These are phyloP conservation scores for Ceratobasidium sp. DNA, from an alignment of 1,284 basidiomycete genomes.

Conservation along the genomic window DNA sequence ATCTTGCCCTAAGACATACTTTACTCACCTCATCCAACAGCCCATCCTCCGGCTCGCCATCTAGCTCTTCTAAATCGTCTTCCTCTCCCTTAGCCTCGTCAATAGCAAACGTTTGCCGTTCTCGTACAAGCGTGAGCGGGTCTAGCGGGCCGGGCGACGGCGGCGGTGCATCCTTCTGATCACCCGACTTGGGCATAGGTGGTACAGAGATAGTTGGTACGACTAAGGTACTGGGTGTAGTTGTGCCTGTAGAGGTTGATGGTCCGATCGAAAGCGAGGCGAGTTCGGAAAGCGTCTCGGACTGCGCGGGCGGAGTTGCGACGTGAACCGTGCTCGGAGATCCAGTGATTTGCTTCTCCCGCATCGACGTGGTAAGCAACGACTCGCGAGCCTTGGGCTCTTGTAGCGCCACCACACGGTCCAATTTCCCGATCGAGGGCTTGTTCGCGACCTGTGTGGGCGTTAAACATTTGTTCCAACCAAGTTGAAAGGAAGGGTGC, in stretches of 20 bases:
- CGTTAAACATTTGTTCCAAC: conserved; percentile 7
- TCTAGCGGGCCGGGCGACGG: conserved; percentile 76
- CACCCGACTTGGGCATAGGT: conserved; percentile 20
- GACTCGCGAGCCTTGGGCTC: conserved; percentile 91
- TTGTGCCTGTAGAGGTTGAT: conserved; percentile 43
- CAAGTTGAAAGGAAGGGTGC: conserved; percentile 43
- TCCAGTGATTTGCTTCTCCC: conserved; percentile 45
- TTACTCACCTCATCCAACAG: conserved; percentile 84
- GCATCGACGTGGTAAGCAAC: conserved; percentile 63
- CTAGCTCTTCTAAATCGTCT: conserved; percentile 64
- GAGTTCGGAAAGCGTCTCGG: conserved; percentile 42
- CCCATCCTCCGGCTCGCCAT: conserved; percentile 68
- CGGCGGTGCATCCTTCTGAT: conserved; percentile 54
- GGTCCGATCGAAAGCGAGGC: conserved; percentile 50
- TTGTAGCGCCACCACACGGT: conserved; percentile 66
- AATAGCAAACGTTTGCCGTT: conserved; percentile 91
- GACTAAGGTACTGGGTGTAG: conserved; percentile 29
- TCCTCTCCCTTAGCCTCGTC: conserved; percentile 84
- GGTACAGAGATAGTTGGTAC: conserved; percentile 53
- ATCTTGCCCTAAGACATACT: not conserved
- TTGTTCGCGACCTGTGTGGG: conserved; percentile 68
- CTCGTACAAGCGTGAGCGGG: conserved; percentile 85
- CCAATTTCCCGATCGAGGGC: conserved; percentile 87
- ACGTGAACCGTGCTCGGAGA: conserved; percentile 48
- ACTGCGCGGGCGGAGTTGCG: conserved; percentile 38